These are phyloP conservation scores for Salix udensis DNA, from an alignment of 345 rosid species.

Conservation along the genomic window DNA sequence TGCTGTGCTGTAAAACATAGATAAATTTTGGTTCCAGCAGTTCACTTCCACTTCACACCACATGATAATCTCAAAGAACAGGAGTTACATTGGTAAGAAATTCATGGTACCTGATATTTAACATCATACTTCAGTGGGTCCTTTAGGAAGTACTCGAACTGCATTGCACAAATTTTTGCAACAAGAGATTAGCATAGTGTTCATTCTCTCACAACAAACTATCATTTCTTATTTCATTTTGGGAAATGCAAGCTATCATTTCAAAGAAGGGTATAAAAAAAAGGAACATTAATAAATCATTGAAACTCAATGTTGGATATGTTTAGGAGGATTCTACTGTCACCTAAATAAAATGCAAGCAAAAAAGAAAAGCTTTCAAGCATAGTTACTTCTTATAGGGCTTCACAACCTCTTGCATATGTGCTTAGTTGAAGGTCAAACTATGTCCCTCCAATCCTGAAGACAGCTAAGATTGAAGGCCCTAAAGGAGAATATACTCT, in stretches of 20 bases:
- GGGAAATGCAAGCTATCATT: neutral
- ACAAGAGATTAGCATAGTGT: neutral
- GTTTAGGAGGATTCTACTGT: neutral
- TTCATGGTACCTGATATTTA: slow-evolving; percentile 67
- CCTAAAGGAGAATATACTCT: neutral
- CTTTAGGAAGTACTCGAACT: slow-evolving; percentile 90
- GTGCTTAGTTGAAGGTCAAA: neutral
- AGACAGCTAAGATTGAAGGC: neutral
- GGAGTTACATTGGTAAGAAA: neutral
- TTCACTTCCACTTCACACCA: neutral
- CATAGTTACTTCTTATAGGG: neutral
- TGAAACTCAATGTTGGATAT: neutral
- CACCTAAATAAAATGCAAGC: neutral
- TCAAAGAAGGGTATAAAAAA: neutral
- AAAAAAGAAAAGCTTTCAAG: neutral
- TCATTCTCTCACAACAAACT: neutral
- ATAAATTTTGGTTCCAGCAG: neutral
- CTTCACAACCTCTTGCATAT: neutral
- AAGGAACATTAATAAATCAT: neutral
- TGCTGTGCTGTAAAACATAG: neutral
- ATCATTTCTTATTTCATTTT: neutral
- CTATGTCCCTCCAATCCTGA: neutral
- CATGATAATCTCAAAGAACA: neutral
- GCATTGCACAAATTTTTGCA: slow-evolving; percentile 15
- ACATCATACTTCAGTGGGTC: slow-evolving; percentile 95